Evolutionary conservation across 169 alveolate genomes (phyloP), one percentile per base, ranked within the genome.

Genomic region (Plasmodium ovale): DNA sequence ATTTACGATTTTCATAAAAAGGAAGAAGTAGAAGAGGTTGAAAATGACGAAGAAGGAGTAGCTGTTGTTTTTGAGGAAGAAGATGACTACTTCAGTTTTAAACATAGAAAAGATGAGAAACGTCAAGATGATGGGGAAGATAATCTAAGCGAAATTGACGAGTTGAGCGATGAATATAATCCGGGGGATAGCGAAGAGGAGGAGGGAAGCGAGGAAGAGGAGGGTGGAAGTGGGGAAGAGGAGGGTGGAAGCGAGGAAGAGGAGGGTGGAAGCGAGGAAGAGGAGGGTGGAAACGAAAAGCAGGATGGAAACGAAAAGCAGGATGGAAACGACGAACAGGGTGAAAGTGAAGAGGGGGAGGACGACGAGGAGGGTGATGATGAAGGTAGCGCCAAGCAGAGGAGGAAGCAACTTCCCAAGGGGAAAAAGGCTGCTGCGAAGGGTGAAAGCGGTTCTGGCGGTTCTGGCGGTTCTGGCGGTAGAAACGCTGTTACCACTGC

Each of bases 31-130:
- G 89, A 82, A 35, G 95, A 82, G 70, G 79, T 89, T 51, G 95
- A 87, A 67, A 85, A 82, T 39, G 91, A 85, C 56, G 84, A 89
- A 27, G 84, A 89, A 27, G 96, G 95, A 3, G 92, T 93, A 1
- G 95, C 95, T 9, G 95, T 92, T n/a, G 92, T 94, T 12, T 92
- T 94, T 56, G 96, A 93, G 33, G 97, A 92, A 65, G 97, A 93
- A 47, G 97, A 94, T 19, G 96, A 95, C 16, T 71, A 25, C 77
- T 87, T 84, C 42, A 84, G 72, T 6, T 74, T 60, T 21, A 67
- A 84, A 44, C 84, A 82, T 37, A 39, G 73, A 9, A 93, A 87
- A 16, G 65, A 71, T 39, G 39, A 84, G 56, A 72, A 92, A 21
- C 93, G 69, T 3, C 91, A 65, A 27, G 91, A 49, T 7, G 93